These are phyloP conservation scores for Mycena rosella DNA, from an alignment of 768 basidiomycete genomes.

Conservation along the genomic window DNA sequence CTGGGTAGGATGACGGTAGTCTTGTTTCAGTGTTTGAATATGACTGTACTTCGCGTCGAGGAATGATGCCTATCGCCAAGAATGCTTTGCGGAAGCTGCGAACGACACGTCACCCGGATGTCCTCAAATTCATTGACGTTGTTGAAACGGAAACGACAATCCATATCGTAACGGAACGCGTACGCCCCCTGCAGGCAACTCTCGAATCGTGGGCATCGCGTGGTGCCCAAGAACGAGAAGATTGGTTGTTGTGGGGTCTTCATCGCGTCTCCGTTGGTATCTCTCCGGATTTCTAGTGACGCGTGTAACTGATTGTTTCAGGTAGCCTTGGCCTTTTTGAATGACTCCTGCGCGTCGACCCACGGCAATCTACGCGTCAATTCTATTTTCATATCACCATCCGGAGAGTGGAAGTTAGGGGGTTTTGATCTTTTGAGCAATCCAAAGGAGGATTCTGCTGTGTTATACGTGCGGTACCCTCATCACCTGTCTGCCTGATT, in stretches of 20 bases:
- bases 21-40: constrained; percentile 94
- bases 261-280: constrained; percentile 86
- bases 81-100: constrained; percentile 93
- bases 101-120: constrained; percentile 94
- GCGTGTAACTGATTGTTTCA: constrained; percentile 46
- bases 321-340: constrained; percentile 93
- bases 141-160: constrained; percentile 90
- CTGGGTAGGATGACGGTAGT: constrained; percentile 84
- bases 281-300: constrained; percentile 5
- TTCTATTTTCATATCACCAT: constrained; percentile 90
- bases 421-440: constrained; percentile 94
- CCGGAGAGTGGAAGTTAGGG: constrained; percentile 97
- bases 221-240: constrained; percentile 75
- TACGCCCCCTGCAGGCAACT: constrained; percentile 76
- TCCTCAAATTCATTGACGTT: constrained; percentile 95
- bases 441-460: constrained; percentile 80
- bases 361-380: constrained; percentile 84
- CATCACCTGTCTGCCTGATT: constrained; percentile 10
- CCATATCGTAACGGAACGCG: constrained; percentile 95
- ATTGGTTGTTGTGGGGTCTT: constrained; percentile 95
- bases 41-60: constrained; percentile 72
- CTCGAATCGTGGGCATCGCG: constrained; percentile 75
- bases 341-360: constrained; percentile 84
- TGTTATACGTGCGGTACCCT: constrained; percentile 78
- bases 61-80: constrained; percentile 81